Conservation (phyloP, 2,329 filamentous ascomycete species). For the Aspergillus sp. region DNA sequence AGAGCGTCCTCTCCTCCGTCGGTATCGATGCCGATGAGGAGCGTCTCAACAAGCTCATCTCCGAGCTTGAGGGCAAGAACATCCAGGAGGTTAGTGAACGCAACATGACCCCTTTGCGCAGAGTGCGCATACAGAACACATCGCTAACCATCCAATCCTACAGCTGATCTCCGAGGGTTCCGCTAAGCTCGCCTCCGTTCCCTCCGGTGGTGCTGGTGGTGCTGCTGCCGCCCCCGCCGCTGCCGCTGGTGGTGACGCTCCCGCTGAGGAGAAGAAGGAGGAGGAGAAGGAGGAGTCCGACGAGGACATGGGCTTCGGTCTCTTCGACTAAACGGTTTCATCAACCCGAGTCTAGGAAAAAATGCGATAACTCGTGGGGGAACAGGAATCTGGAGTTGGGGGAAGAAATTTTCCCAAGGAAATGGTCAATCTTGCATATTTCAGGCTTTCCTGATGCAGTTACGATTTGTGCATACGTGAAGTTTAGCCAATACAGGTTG, state of each 20-base stretch:
- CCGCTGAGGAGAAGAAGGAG: conserved; percentile 69
- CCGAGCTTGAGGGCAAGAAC: conserved; percentile 67
- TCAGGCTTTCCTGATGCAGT: conserved; percentile 38
- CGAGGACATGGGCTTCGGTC: conserved; percentile 73
- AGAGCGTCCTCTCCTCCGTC: conserved; percentile 84
- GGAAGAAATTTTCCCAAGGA: conserved; percentile 28
- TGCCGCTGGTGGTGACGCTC: conserved; percentile 67
- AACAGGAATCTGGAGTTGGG: conserved; percentile 42
- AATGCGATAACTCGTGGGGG: conserved; percentile 66
- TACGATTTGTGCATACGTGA: conserved; percentile 36
- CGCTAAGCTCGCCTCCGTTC: conserved; percentile 94
- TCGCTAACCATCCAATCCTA: conserved; percentile 17
- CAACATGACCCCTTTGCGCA: background rate
- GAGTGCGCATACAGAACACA: background rate
- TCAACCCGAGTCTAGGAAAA: conserved; percentile 29
- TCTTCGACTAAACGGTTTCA: conserved; percentile 58
- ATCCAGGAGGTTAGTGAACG: conserved; percentile 76
- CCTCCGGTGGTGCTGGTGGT: conserved; percentile 76
- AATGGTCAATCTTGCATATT: conserved; percentile 28
- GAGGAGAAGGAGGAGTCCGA: conserved; percentile 73
- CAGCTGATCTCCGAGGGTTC: conserved; percentile 90
- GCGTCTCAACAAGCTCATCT: conserved; percentile 80
- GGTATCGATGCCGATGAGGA: conserved; percentile 91
- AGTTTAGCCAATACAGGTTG: conserved; percentile 37
- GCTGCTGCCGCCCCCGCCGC: conserved; percentile 50